Evolutionary conservation across 2,329 filamentous ascomycete genomes (phyloP).

Genomic region (Hypocrella siamensis): DNA sequence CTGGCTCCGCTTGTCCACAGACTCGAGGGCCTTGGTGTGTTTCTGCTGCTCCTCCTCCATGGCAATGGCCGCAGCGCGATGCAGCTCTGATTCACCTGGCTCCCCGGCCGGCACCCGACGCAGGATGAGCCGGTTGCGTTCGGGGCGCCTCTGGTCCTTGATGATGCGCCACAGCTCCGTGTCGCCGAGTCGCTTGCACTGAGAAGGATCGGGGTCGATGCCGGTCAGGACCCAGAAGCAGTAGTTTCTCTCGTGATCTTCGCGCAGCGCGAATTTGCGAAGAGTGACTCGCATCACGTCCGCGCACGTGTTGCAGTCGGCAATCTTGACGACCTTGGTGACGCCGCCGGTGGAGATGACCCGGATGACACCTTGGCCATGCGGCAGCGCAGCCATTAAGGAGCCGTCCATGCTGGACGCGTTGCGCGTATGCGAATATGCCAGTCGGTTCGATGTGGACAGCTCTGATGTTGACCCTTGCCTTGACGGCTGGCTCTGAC

Average conservation of each 20-base stretch:
- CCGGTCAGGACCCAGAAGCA: slow-evolving; percentile 92
- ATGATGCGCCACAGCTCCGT: slow-evolving; percentile 83
- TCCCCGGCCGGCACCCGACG: slow-evolving; percentile 85
- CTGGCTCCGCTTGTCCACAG: slow-evolving; percentile 61
- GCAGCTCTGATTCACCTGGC: slow-evolving; percentile 73
- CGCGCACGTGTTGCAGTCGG: slow-evolving; percentile 79
- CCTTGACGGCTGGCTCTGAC: slow-evolving; percentile 19
- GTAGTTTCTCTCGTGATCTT: slow-evolving; percentile 86
- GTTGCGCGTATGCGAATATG: slow-evolving; percentile 57
- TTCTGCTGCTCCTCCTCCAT: slow-evolving; percentile 70
- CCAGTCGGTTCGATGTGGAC: slow-evolving; percentile 43
- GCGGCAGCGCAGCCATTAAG: slow-evolving; percentile 71
- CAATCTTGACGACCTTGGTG: slow-evolving; percentile 87
- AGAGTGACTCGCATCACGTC: slow-evolving; percentile 84
- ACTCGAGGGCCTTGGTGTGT: slow-evolving; percentile 47
- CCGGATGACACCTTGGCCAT: slow-evolving; percentile 76
- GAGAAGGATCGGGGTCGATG: slow-evolving; percentile 63
- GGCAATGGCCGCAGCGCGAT: slow-evolving; percentile 77
- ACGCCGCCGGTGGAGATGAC: slow-evolving; percentile 86
- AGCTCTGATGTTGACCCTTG: slow-evolving; percentile 28
- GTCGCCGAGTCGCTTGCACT: slow-evolving; percentile 72
- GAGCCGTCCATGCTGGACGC: slow-evolving; percentile 75
- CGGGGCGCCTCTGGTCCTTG: slow-evolving; percentile 68
- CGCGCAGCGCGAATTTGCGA: slow-evolving; percentile 73
- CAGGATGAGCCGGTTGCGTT: slow-evolving; percentile 80